phyloP scores from a whole-genome alignment of 805 yeast genomes.

The Saccharomycopsis oosterbeekiorum region DNA sequence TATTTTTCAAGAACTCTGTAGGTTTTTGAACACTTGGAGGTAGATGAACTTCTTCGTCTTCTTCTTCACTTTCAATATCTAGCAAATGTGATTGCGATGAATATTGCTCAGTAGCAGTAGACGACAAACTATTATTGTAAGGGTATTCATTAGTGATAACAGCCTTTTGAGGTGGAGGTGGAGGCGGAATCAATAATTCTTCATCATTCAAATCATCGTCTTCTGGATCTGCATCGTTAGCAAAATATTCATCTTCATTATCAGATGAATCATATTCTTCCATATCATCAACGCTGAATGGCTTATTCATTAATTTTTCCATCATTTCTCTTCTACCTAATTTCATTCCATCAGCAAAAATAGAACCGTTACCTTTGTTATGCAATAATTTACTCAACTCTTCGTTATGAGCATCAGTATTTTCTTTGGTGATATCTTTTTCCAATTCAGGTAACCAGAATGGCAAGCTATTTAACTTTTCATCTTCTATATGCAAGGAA shows the following conservation, averaged over 20 bases:
- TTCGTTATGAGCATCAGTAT: conserved; percentile 68
- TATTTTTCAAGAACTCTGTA: conserved; percentile 64
- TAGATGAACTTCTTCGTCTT: conserved; percentile 74
- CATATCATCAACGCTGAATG: conserved; percentile 35
- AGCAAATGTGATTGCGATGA: conserved; percentile 23
- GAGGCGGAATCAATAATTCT: neutral
- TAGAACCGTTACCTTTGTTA: conserved; percentile 24
- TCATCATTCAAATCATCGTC: conserved; percentile 4
- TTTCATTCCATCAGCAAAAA: neutral
- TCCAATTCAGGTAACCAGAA: conserved; percentile 93
- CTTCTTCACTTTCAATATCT: conserved; percentile 79
- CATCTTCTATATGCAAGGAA: conserved; percentile 79
- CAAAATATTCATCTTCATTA: conserved; percentile 34
- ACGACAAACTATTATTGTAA: neutral
- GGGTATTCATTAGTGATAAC: conserved; percentile 1
- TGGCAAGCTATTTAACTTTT: conserved; percentile 80
- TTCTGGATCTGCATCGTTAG: conserved; percentile 23
- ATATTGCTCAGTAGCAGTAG: conserved; percentile 1
- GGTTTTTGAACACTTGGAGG: conserved; percentile 92
- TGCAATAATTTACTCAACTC: conserved; percentile 44
- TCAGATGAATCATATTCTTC: conserved; percentile 52
- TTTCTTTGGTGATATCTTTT: conserved; percentile 62
- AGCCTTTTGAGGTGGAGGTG: neutral
- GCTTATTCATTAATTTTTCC: conserved; percentile 5
- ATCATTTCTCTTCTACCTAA: neutral